Evolutionary conservation across 345 rosid genomes (phyloP).

Genomic region (Gossypium turneri): DNA sequence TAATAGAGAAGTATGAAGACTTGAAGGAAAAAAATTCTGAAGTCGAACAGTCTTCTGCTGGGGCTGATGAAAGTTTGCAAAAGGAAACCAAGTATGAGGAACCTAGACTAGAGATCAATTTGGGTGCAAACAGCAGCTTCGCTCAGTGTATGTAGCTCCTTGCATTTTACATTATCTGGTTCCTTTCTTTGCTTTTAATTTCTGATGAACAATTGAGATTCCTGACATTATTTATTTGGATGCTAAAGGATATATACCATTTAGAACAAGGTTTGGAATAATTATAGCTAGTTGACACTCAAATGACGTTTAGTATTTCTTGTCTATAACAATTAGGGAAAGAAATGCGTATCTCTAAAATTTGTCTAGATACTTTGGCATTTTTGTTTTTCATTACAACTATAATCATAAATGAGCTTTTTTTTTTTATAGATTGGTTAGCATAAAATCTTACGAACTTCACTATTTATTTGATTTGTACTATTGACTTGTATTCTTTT

Average conservation of each 20-base stretch:
- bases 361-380: background rate
- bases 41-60: constrained; percentile 34
- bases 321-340: background rate
- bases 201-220: constrained; percentile 2
- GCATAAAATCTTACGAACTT: background rate
- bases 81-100: constrained; percentile 26
- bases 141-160: constrained; percentile 37
- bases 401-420: background rate
- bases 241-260: background rate
- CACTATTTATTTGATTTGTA: background rate
- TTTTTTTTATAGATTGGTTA: background rate
- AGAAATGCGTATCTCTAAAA: background rate
- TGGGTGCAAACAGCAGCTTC: constrained; percentile 45
- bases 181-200: background rate
- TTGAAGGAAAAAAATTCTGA: constrained; percentile 43
- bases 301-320: background rate
- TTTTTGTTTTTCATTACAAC: background rate
- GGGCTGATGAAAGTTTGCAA: constrained; percentile 36
- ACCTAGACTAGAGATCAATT: constrained; percentile 42
- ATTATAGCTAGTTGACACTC: background rate
- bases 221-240: background rate
- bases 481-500: background rate
- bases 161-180: background rate
- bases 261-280: background rate
- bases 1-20: constrained; percentile 53